Evolutionary conservation across 2,329 filamentous ascomycete genomes (phyloP), one percentile per base, ranked within the genome.

Genomic region (Lachnellula occidentalis): DNA sequence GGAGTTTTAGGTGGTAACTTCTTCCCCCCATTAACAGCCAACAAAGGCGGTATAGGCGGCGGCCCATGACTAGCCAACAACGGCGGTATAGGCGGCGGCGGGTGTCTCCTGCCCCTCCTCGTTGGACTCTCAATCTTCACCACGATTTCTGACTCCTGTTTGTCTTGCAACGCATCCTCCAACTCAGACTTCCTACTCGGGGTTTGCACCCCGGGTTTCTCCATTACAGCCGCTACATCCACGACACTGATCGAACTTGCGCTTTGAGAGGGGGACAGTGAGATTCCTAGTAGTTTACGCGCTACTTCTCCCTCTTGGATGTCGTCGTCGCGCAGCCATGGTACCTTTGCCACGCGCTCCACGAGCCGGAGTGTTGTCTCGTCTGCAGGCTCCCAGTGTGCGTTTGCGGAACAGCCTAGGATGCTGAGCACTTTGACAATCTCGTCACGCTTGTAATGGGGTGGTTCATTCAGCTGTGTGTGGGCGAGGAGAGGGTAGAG

Each of bases 401-500:
- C 79, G 56, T 83, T 87, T 17, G 81, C 81, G 1, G 79, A 78
- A 2, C 84, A 82, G 8, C 80, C 78, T 2, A 97, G 78, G 14
- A 95, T 81, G 50, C 78, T 79, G 15, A 99, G 77, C 22, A 96
- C 79, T 58, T 83, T 86, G 39, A 87, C 74, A 41, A 99, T 82
- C 68, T 97, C 92, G 42, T 92, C 83, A 31, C 85, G 83, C 70
- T 97, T 99, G 77, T 99, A 97, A 69, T 96, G 85, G 1, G 90
- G 90, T 19, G 92, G 86, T 51, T 89, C 80, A 66, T 83, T 87
- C 43, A 99, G 82, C 70, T 97, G 94, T 2, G 92, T 96, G 69
- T 99, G 90, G 37, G 89, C 88, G 21, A 99, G 78, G 22, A 99
- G 78, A 0, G 94, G 94, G 67, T 95, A 91, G 12, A 99, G 76